Evolutionary conservation across 371 early-diverging fungal genomes (phyloP).

Genomic region (Lichtheimia hyalospora): DNA sequence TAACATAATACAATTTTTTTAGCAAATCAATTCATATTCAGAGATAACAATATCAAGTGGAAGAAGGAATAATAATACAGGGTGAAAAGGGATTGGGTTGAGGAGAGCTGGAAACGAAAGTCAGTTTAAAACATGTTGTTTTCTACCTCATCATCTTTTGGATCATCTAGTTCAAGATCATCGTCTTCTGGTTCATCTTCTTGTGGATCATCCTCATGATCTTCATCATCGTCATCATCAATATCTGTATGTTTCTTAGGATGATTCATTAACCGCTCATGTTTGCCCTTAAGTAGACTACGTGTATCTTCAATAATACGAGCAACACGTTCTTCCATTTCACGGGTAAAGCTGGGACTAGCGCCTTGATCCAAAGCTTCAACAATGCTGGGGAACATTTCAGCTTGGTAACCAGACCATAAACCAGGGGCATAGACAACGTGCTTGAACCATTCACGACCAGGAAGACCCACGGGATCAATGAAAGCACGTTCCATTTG

Average conservation of each 20-base stretch:
- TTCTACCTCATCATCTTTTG: too few species aligned
- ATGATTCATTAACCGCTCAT: not conserved
- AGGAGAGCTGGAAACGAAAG: too few species aligned
- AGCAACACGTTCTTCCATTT: constrained; percentile 21
- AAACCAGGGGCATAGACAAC: constrained; percentile 47
- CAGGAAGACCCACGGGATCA: constrained; percentile 47
- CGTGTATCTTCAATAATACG: constrained; percentile 14
- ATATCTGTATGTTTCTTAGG: not conserved
- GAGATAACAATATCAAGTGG: too few species aligned
- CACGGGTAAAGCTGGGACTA: constrained; percentile 14
- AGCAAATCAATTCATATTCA: too few species aligned
- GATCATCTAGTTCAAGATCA: too few species aligned
- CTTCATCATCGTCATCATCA: constrained; percentile 1
- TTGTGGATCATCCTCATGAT: constrained; percentile 5
- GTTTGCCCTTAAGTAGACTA: constrained; percentile 11
- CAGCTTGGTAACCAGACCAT: constrained; percentile 37
- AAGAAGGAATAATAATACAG: too few species aligned
- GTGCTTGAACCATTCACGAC: constrained; percentile 59
- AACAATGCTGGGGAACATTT: constrained; percentile 38
- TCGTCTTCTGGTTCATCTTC: too few species aligned
- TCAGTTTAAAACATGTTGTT: too few species aligned
- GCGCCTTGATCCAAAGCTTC: constrained; percentile 40
- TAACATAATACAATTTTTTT: too few species aligned
- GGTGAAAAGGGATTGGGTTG: too few species aligned
- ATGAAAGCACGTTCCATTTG: constrained; percentile 51